Evolutionary conservation across 192 early-diverging fungal genomes (phyloP), one percentile per base, ranked within the genome.

Genomic region (Polychytrium aggregatum): DNA sequence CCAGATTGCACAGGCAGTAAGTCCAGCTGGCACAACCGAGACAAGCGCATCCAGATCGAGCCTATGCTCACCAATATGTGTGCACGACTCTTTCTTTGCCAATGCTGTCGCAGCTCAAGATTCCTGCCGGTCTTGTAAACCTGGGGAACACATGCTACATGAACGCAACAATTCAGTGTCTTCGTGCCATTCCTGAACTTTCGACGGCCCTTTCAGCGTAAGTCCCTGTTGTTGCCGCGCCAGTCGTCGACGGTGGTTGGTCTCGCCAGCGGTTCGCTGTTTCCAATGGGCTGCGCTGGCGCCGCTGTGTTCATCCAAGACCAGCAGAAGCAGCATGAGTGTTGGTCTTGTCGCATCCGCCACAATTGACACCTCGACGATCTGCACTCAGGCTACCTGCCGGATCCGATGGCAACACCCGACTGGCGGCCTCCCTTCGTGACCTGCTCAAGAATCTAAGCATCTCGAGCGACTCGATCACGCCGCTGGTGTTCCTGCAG

Each of bases 131-230:
- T 25, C 63, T 98, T 25, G 67, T 62, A 24, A 98, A 98, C 63
- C 56, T 95, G 34, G 92, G 92, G 20, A 95, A 98, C 59, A 98
- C 92, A 0, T 67, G 62, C 46, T 66, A 74, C 44, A 60, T 71
- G 74, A 95, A 92, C 55, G 80, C 95, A 1, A 88, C 92, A 2
- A 57, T 98, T 20, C 95, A 98, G 68, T 95, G 88, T 50, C 69
- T 98, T 2, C 85, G 88, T 30, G 83, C 80, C 0, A 82, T 97
- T 9, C 87, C 89, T 0, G 87, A 92, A 48, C 68, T 98, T 17
- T 73, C 78, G 44, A 42, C 30, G 9, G 77, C 80, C 0, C 46
- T 92, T 33, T 57, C 72, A 34, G 66, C 63, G 71, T 80, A 53
- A 13, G 53, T 58, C 7, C 44, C 11, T 17, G n/a, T 16, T 26